A percentile compares a stretch with the other conserved stretches of the same genome.
These are phyloP conservation scores for Tylopilus sp. DNA, from an alignment of 1,284 basidiomycete genomes.

Conservation along the genomic window DNA sequence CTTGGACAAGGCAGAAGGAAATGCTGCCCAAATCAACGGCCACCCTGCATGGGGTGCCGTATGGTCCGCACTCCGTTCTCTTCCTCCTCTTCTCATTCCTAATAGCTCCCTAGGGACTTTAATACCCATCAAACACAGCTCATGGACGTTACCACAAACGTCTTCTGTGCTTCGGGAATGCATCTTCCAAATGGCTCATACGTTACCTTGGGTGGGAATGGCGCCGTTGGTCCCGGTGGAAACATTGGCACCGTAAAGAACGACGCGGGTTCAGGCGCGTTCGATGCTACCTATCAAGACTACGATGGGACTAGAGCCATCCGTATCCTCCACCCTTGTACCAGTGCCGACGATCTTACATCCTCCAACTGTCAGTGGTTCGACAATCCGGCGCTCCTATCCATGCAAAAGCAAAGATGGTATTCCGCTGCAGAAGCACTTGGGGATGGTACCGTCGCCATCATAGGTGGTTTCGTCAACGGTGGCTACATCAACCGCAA, in stretches of 20 bases:
- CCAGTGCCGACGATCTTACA: constrained; percentile 47
- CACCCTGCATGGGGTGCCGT: constrained; percentile 45
- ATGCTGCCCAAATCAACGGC: constrained; percentile 37
- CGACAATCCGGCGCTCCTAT: constrained; percentile 62
- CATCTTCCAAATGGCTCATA: constrained; percentile 64
- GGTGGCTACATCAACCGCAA: constrained; percentile 90
- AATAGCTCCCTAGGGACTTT: constrained; percentile 21
- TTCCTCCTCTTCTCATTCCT: neutral
- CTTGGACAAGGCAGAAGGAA: constrained; percentile 46
- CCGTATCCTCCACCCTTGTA: constrained; percentile 76
- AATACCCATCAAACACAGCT: constrained; percentile 44
- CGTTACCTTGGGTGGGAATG: constrained; percentile 69
- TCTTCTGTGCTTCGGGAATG: constrained; percentile 80
- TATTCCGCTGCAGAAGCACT: constrained; percentile 83
- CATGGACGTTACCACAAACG: constrained; percentile 77
- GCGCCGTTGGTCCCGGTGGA: constrained; percentile 75
- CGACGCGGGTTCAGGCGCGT: constrained; percentile 44
- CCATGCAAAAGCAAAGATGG: constrained; percentile 81
- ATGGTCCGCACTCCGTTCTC: constrained; percentile 31
- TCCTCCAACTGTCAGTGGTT: constrained; percentile 69
- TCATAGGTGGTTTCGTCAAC: constrained; percentile 80
- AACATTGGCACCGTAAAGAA: constrained; percentile 50
- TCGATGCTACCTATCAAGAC: constrained; percentile 60
- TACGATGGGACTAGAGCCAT: constrained; percentile 66
- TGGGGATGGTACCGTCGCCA: constrained; percentile 62